A percentile compares a stretch with the other conserved stretches of the same genome.
These are phyloP conservation scores for Talaromyces pinophilus DNA, from an alignment of 2,329 filamentous ascomycete species.

Conservation along the genomic window DNA sequence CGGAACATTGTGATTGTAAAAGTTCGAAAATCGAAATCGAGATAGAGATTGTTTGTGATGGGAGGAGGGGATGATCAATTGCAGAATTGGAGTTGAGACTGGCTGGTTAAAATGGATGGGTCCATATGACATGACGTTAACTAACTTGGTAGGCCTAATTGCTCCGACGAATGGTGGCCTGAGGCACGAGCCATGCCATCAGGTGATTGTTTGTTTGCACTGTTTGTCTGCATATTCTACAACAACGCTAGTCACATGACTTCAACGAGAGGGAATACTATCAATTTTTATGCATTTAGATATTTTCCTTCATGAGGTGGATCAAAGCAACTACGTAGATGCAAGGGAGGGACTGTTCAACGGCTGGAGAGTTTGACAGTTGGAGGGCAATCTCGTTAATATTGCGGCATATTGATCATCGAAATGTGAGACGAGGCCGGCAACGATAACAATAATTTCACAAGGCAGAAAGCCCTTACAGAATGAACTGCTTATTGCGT, in stretches of 20 bases:
- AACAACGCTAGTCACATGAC: conserved; percentile 4
- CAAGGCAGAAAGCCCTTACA: neutral
- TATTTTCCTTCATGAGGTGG: neutral
- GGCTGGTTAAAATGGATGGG: neutral
- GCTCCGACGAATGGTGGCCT: neutral
- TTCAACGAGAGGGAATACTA: neutral
- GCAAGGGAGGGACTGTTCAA: neutral
- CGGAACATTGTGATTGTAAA: conserved; percentile 23
- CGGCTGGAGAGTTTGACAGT: neutral
- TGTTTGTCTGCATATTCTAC: neutral
- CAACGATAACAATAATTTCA: neutral
- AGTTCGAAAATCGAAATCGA: neutral
- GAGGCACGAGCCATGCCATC: neutral
- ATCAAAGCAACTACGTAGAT: neutral
- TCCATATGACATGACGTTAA: conserved; percentile 13
- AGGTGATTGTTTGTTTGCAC: conserved; percentile 18
- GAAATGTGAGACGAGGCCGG: neutral
- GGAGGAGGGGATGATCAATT: neutral
- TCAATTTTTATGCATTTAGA: neutral
- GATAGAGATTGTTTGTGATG: neutral
- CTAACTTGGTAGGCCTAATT: neutral
- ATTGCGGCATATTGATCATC: neutral
- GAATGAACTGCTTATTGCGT: neutral
- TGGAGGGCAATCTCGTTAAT: neutral
- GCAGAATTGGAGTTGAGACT: conserved; percentile 1